Evolutionary conservation across 208 protist species (phyloP), one percentile per base, ranked within the genome.

Genomic region (Acanthamoeba pearcei): DNA sequence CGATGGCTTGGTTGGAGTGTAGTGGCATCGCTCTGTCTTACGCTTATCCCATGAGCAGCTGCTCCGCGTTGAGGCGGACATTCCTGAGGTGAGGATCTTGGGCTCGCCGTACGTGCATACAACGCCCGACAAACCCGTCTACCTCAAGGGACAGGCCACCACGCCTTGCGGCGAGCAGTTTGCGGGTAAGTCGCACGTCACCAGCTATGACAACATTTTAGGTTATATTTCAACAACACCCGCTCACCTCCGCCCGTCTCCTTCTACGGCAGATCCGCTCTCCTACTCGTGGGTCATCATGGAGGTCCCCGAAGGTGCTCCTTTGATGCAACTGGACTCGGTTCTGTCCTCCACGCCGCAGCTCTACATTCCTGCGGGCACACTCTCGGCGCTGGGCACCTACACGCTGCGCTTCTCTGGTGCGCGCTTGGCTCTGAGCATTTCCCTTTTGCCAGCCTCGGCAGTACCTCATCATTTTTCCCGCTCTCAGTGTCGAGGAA

Each of bases 201-300:
- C 68, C 3, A 17, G 22, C 38, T 12, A 24, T 13, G 35, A 17
- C 32, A 80, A 13, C 55, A 22, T 24, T 62, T 17, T 5, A 24
- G 55, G 17, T 62, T 62, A 1, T 60, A 8, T 19, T 10, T 10
- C 12, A 60, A 22, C 5, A n/a, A 60, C 13, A 24, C 1, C 19
- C 5, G 15, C 55, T 62, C 55, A 62, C 55, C 55, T 5, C 17
- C 55, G 35, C 72, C n/a, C 3, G 9, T 83, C 24, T 51, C 53
- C 5, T 46, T 12, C 51, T 10, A 66, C 49, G 46, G 35, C 88
- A 93, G 88, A 93, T 27, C 9, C 72, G 35, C 35, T 94, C 22
- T 94, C 91, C 70, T 94, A 88, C 72, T 49, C 42, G n/a, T 94
- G 91, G 91, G 64, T 60, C 62, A 24, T 94, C 0, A 42, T 82